Evolutionary conservation across 2,329 filamentous ascomycete species (phyloP).

Genomic region (Zasmidium angulare): DNA sequence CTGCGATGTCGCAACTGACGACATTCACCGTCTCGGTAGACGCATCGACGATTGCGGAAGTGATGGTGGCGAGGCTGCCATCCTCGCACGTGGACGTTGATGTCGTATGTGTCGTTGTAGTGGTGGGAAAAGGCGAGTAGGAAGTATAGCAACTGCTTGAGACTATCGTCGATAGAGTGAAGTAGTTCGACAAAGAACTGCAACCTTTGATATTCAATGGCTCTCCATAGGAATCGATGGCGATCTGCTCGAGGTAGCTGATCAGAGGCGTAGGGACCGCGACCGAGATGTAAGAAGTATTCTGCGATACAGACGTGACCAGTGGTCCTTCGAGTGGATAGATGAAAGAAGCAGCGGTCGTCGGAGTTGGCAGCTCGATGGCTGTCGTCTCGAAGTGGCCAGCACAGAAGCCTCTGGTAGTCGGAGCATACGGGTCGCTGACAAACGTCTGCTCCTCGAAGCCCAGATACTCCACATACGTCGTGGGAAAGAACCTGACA

Average conservation of each 20-base stretch:
- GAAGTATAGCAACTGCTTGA: background rate
- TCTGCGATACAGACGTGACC: background rate
- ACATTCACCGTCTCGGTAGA: no score
- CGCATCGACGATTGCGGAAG: no score
- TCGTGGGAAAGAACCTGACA: conserved; percentile 6
- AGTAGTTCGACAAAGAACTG: background rate
- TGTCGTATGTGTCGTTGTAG: background rate
- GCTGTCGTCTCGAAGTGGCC: background rate
- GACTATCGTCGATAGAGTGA: background rate
- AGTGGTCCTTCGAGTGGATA: background rate
- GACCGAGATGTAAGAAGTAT: background rate
- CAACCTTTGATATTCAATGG: background rate
- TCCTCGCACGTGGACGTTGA: background rate
- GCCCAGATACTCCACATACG: conserved; percentile 7
- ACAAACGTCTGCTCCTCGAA: conserved; percentile 1
- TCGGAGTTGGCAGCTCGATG: background rate
- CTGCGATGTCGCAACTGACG: no score
- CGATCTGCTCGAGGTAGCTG: background rate
- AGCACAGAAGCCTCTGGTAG: background rate
- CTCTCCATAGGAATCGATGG: no score
- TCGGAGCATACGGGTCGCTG: background rate
- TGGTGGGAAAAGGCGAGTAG: background rate
- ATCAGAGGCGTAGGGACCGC: background rate
- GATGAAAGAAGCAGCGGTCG: background rate
- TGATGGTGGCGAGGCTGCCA: background rate